A percentile compares a stretch with the other conserved stretches of the same genome.
These are phyloP conservation scores for Ganoderma boninense DNA, from an alignment of 1,284 basidiomycete genomes.

Conservation along the genomic window DNA sequence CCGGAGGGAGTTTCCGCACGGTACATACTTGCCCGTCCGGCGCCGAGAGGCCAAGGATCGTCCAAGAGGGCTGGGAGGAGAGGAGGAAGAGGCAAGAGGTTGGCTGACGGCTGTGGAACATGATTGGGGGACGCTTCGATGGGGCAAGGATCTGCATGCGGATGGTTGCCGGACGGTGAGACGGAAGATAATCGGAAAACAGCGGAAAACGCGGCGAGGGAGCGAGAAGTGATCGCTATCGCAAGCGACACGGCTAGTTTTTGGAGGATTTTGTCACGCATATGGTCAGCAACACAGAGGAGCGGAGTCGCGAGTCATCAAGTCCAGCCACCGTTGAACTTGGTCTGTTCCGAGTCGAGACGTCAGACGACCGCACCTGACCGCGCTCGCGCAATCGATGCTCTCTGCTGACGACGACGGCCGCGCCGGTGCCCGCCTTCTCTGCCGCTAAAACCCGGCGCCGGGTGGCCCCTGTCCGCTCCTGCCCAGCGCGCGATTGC, in stretches of 20 bases:
- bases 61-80: background rate
- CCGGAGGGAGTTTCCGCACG: background rate
- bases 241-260: slow-evolving; percentile 16
- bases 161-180: slow-evolving; percentile 11
- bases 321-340: slow-evolving; percentile 1
- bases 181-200: slow-evolving; percentile 32
- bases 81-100: background rate
- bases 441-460: slow-evolving; percentile 1
- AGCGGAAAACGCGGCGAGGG: slow-evolving; percentile 27
- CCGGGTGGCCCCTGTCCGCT: slow-evolving; percentile 4
- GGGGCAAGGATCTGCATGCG: slow-evolving; percentile 12
- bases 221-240: slow-evolving; percentile 21
- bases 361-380: background rate
- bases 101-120: background rate
- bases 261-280: slow-evolving; percentile 4
- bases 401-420: slow-evolving; percentile 1
- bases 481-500: background rate
- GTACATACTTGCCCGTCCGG: background rate
- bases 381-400: slow-evolving; percentile 14
- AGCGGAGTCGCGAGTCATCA: slow-evolving; percentile 29
- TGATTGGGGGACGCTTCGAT: slow-evolving; percentile 1
- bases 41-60: background rate
- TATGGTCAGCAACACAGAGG: background rate
- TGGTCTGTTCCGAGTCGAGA: slow-evolving; percentile 3
- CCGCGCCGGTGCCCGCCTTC: background rate